Conservation (phyloP, 2,329 filamentous ascomycete genomes). For the Aspergillus floridensis region DNA sequence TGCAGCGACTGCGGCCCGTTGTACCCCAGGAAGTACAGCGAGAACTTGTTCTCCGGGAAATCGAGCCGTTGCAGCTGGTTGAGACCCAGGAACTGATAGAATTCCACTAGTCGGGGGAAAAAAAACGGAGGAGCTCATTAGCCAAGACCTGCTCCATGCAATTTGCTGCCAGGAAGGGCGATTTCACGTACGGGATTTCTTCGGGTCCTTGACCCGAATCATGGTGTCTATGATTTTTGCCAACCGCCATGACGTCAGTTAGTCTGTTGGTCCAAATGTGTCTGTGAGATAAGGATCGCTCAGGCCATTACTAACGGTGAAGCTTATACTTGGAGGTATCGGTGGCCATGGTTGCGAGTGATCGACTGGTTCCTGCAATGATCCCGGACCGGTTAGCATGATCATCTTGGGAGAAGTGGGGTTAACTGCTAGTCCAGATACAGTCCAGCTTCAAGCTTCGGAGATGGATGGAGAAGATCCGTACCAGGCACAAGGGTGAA, state of each 20-base stretch:
- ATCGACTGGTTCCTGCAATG: conserved; percentile 28
- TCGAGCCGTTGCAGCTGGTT: conserved; percentile 75
- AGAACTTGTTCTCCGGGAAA: conserved; percentile 86
- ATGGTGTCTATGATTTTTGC: conserved; percentile 49
- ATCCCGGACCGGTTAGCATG: conserved; percentile 7
- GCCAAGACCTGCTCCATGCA: neutral
- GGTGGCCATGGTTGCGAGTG: conserved; percentile 52
- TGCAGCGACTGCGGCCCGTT: conserved; percentile 74
- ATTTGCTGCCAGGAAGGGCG: neutral
- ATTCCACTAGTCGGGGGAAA: conserved; percentile 61
- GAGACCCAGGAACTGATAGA: conserved; percentile 91
- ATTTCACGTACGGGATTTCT: conserved; percentile 61
- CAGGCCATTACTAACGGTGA: conserved; percentile 52
- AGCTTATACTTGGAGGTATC: conserved; percentile 64
- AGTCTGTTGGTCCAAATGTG: conserved; percentile 6
- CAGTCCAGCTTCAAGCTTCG: neutral
- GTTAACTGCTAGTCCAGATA: neutral
- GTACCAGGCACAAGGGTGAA: conserved; percentile 20
- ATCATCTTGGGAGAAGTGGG: neutral
- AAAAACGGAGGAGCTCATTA: neutral
- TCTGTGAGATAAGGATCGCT: neutral
- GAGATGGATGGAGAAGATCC: conserved; percentile 3
- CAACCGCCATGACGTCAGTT: conserved; percentile 15
- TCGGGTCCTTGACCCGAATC: conserved; percentile 92
- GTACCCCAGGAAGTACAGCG: conserved; percentile 93